Base-by-base conservation (phyloP, 192 early-diverging fungal genomes). In the Linnemannia zychae region DNA sequence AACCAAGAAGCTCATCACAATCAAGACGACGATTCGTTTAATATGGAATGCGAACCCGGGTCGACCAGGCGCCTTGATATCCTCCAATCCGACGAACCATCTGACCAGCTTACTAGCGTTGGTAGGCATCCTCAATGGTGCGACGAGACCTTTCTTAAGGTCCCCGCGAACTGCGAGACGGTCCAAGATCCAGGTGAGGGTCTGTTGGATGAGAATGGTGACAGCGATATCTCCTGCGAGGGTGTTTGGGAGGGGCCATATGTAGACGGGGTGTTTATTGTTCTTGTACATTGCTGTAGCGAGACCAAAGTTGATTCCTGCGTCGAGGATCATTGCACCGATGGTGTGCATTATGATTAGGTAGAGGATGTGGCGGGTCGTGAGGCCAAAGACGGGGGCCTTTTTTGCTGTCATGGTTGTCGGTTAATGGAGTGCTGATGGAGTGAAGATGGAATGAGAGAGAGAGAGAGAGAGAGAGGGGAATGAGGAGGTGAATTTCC, bases 251-350 rank as follows among this genome's bases (percentile, higher is more conserved):
- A 81, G 49, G 16, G 67, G 68, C 80, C 80, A 81, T 22, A 81
- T 69, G 16, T 38, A 22, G 40, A 81, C 53, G 22, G 74, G 68
- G n/a, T 81, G 2, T 4, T 40, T 72, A 11, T 9, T 81, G 47
- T 31, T 67, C 57, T 81, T 81, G 80, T 81, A 81, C 80, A 81
- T 81, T 37, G 80, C 80, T 16, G 66, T 69, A 28, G 80, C 80
- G 60, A 81, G n/a, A 20, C 80, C 80, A 76, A 81, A 81, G 69
- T 81, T 81, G 80, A 81, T 81, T 68, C 40, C 74, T 17, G 67
- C 74, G 44, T 81, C 80, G 31, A 81, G 68, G 48, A 81, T 71
- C 69, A 75, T 76, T 50, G 80, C 67, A 4, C 80, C 80, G 31
- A 81, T 60, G 37, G 44, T 34, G 49, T 81, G 80, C 80, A 81